Evolutionary conservation across 139 green algal species (phyloP).

Genomic region (Coelastrella sp.): DNA sequence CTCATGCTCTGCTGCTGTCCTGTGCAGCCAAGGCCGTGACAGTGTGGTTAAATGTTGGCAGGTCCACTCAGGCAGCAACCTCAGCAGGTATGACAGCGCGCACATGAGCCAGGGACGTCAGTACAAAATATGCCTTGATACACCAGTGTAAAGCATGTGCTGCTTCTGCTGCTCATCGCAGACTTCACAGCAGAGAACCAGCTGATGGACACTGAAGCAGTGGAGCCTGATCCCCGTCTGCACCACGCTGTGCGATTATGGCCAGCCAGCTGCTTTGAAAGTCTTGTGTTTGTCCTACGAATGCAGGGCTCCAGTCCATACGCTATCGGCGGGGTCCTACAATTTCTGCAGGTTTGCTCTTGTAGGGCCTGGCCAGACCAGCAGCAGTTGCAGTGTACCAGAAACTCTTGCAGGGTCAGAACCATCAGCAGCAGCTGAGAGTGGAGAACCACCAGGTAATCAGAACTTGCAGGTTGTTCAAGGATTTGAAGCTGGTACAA

Average conservation of each 20-base stretch:
- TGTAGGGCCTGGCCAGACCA: conserved; percentile 10
- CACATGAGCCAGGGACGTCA: background rate
- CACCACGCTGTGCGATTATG: background rate
- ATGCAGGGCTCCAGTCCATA: conserved; percentile 6
- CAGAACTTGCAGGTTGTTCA: no score
- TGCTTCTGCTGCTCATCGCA: no score
- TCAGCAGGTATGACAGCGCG: conserved; percentile 22
- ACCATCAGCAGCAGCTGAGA: background rate
- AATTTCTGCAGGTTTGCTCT: conserved; percentile 43
- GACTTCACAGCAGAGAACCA: no score
- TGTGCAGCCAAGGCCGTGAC: conserved; percentile 35
- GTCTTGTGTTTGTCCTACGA: background rate
- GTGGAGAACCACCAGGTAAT: background rate
- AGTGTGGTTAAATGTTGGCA: conserved; percentile 40
- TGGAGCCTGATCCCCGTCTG: background rate
- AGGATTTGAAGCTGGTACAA: background rate
- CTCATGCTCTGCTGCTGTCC: background rate
- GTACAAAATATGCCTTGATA: background rate
- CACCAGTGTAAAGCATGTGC: no score
- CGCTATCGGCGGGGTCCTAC: conserved; percentile 8
- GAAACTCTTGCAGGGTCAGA: background rate
- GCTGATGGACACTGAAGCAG: no score
- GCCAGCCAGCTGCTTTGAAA: no score
- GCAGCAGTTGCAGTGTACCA: conserved; percentile 23
- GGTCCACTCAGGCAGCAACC: background rate